These are phyloP conservation scores for Endoconidiophora laricicola DNA, from an alignment of 2,329 filamentous ascomycete species.

Conservation along the genomic window DNA sequence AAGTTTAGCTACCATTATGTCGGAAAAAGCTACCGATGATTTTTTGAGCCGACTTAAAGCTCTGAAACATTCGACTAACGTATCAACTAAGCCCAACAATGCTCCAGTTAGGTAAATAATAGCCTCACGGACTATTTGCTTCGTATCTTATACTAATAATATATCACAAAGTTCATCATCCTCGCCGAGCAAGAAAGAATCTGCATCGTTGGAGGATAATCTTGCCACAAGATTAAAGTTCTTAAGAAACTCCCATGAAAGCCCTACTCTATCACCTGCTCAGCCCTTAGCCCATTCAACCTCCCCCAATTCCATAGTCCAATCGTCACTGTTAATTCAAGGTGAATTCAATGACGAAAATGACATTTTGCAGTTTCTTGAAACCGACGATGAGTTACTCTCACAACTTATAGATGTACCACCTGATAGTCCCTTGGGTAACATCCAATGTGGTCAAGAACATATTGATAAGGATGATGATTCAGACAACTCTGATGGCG, in stretches of 20 bases:
- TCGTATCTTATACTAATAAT: no score
- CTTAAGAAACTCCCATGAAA: constrained; percentile 21
- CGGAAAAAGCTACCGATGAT: constrained; percentile 5
- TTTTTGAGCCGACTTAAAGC: constrained; percentile 38
- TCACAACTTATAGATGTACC: constrained; percentile 32
- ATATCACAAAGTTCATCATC: background rate
- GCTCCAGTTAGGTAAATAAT: no score
- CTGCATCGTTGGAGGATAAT: constrained; percentile 30
- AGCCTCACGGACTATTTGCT: no score
- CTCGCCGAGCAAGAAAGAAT: constrained; percentile 24
- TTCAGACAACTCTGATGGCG: constrained; percentile 33
- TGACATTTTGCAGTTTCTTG: constrained; percentile 18
- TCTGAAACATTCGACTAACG: constrained; percentile 26
- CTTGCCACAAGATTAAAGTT: constrained; percentile 35
- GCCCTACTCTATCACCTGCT: background rate
- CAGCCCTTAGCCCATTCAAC: background rate
- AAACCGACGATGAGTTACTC: constrained; percentile 34
- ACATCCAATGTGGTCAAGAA: no score
- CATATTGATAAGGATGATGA: constrained; percentile 9
- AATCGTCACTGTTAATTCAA: background rate
- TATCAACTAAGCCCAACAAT: constrained; percentile 10
- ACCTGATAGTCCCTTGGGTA: no score
- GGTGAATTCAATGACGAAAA: background rate
- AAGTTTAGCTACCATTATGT: background rate
- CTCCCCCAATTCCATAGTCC: background rate